These are phyloP conservation scores for Fusarium nelsonii DNA, from an alignment of 2,329 filamentous ascomycete species.

Conservation along the genomic window DNA sequence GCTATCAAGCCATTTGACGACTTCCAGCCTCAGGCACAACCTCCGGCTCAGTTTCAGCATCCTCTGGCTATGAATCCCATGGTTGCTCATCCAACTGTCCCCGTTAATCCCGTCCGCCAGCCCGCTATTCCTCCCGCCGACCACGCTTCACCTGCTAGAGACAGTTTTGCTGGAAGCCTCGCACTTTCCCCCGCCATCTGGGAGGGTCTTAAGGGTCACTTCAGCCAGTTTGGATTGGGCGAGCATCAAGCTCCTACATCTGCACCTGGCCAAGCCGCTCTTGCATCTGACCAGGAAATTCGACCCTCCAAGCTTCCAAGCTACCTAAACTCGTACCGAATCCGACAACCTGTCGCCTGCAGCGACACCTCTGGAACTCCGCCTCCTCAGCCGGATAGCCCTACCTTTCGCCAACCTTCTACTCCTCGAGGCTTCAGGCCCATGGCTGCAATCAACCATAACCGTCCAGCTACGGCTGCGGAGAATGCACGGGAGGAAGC, in stretches of 20 bases:
- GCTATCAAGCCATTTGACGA: background rate
- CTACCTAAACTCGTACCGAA: conserved; percentile 9
- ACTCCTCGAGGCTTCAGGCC: conserved; percentile 39
- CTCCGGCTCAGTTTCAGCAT: background rate
- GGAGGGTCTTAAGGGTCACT: conserved; percentile 19
- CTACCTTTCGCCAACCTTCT: background rate
- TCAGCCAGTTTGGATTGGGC: conserved; percentile 15
- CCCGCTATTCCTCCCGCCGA: conserved; percentile 8
- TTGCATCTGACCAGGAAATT: background rate
- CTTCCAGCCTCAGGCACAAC: background rate
- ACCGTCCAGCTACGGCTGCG: background rate
- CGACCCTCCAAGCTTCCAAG: conserved; percentile 7
- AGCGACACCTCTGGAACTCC: background rate
- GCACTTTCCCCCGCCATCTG: conserved; percentile 29
- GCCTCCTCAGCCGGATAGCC: background rate
- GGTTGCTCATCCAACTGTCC: background rate
- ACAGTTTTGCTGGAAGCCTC: conserved; percentile 6
- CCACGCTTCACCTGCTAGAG: conserved; percentile 7
- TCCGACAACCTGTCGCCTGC: background rate
- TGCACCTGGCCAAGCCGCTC: background rate
- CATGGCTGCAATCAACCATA: conserved; percentile 39
- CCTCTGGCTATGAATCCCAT: background rate
- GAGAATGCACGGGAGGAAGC: background rate
- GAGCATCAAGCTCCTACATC: background rate
- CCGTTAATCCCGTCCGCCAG: conserved; percentile 16